Evolutionary conservation across 2,329 filamentous ascomycete genomes (phyloP).

Genomic region (Fusarium continuum): DNA sequence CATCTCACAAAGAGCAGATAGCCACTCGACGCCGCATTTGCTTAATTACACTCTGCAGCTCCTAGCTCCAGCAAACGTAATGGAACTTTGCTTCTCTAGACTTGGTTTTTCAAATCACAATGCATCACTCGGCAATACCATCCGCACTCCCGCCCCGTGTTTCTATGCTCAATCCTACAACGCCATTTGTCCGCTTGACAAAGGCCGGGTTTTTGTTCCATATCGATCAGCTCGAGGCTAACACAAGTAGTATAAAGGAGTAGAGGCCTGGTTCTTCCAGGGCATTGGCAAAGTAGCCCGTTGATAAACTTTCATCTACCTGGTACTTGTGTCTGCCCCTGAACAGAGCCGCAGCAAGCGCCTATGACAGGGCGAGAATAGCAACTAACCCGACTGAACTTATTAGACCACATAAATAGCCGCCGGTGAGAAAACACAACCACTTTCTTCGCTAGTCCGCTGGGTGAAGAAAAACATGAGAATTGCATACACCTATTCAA

Average conservation of each 20-base stretch:
- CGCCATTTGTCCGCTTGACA: conserved; percentile 5
- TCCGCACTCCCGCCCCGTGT: conserved; percentile 3
- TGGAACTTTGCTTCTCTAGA: conserved; percentile 14
- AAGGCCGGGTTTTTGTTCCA: conserved; percentile 1
- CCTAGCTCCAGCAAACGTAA: conserved; percentile 1
- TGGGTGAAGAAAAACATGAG: too few species aligned
- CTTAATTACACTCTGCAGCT: conserved; percentile 41
- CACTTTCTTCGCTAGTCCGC: neutral
- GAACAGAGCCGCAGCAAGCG: conserved; percentile 32
- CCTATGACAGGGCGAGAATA: conserved; percentile 24
- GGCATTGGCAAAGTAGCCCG: conserved; percentile 1
- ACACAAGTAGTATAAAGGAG: neutral
- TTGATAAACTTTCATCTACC: conserved; percentile 1
- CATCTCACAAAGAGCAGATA: conserved; percentile 24
- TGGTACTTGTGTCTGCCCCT: conserved; percentile 29
- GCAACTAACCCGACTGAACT: conserved; percentile 10
- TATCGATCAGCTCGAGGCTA: conserved; percentile 13
- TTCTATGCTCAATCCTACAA: neutral
- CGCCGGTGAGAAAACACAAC: neutral
- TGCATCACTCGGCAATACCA: conserved; percentile 6
- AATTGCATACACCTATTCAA: too few species aligned
- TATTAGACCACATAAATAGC: conserved; percentile 5
- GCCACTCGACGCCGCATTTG: conserved; percentile 28
- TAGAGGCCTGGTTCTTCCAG: neutral
- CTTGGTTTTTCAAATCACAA: neutral